Evolutionary conservation across 495 filamentous ascomycete genomes (phyloP).

Genomic region (Aspergillus ellipticus): DNA sequence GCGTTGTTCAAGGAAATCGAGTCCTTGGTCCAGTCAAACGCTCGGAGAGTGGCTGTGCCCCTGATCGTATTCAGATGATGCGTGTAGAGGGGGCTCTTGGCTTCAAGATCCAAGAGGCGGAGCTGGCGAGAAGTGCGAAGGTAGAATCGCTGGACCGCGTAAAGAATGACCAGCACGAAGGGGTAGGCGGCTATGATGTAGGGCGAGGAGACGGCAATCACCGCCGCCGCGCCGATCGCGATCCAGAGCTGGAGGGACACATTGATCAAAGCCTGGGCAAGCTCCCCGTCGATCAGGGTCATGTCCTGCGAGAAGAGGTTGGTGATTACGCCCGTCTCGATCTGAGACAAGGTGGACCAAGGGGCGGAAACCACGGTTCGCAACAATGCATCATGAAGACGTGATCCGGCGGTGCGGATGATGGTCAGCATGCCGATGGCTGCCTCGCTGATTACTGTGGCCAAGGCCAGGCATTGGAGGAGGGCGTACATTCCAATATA

Average conservation of each 20-base stretch:
- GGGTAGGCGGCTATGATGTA: background rate
- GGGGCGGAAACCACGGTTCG: background rate
- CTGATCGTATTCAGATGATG: background rate
- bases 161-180: background rate
- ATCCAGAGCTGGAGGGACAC: background rate
- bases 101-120: background rate
- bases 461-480: too few relatives aligned
- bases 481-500: too few relatives aligned
- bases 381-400: background rate
- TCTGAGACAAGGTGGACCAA: constrained; percentile 13
- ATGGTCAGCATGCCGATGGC: too few relatives aligned
- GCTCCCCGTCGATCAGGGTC: background rate
- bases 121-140: background rate
- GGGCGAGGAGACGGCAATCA: background rate
- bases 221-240: background rate
- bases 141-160: background rate
- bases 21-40: background rate
- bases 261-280: background rate
- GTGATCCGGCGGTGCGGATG: background rate
- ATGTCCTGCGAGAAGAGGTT: background rate
- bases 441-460: too few relatives aligned
- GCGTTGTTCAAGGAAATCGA: too few relatives aligned
- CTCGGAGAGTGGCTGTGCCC: background rate
- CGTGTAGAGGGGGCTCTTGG: background rate
- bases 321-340: background rate